Conservation (phyloP, 495 filamentous ascomycete genomes). For the Astrothelium macrocarpum region DNA sequence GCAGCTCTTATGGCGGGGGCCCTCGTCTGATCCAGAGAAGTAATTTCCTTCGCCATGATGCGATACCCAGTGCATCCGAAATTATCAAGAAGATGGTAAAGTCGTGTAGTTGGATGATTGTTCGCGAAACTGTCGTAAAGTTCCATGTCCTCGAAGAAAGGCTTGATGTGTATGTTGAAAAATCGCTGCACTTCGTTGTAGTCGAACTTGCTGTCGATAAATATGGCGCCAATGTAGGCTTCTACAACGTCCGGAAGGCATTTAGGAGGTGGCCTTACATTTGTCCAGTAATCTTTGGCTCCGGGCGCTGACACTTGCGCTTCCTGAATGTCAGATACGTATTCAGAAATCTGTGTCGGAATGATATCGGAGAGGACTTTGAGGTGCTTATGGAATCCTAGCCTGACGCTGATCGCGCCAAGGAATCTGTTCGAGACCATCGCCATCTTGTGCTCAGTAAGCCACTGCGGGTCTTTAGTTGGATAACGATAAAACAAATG, state of each 20-base stretch:
- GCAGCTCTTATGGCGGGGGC: constrained; percentile 46
- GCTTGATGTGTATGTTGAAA: constrained; percentile 59
- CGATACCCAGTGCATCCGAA: constrained; percentile 48
- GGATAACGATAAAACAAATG: constrained; percentile 69
- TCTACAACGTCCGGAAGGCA: constrained; percentile 83
- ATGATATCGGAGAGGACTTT: constrained; percentile 49
- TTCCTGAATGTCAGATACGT: constrained; percentile 56
- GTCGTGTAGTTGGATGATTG: constrained; percentile 64
- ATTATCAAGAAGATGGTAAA: constrained; percentile 42
- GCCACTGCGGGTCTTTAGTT: constrained; percentile 82
- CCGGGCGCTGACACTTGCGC: constrained; percentile 45
- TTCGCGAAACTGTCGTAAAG: constrained; percentile 85
- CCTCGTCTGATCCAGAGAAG: constrained; percentile 27
- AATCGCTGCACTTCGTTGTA: constrained; percentile 56
- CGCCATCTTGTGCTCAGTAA: constrained; percentile 99
- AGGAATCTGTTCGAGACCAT: constrained; percentile 98
- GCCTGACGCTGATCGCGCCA: constrained; percentile 64
- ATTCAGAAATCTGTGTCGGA: constrained; percentile 55
- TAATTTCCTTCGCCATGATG: constrained; percentile 43
- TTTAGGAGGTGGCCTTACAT: constrained; percentile 64
- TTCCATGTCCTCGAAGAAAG: constrained; percentile 79
- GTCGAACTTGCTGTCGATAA: constrained; percentile 81
- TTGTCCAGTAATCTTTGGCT: constrained; percentile 71
- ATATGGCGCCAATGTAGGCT: constrained; percentile 80
- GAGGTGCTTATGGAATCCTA: constrained; percentile 69